Evolutionary conservation across 495 filamentous ascomycete genomes (phyloP), one percentile per base, ranked within the genome.

Genomic region (Evansstolkia leycettana): DNA sequence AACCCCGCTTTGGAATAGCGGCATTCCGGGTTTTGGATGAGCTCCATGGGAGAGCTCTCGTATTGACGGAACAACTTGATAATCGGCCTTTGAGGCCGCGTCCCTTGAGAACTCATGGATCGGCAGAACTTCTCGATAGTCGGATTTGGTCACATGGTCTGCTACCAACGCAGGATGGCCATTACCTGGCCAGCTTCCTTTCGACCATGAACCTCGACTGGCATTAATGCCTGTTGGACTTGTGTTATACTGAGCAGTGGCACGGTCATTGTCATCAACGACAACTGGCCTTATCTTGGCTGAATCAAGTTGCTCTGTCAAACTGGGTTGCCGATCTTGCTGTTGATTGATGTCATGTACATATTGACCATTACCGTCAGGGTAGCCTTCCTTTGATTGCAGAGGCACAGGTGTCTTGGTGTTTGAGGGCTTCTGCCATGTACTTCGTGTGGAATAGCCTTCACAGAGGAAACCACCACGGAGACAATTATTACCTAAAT

Each of bases 391-490:
- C 60, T 90, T 94, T 6, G 85, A 88, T 55, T 92, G 84, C 17
- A 94, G 70, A 28, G 78, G 85, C 42, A 92, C 68, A 26, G 84
- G 81, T 3, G 73, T 42, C 44, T 75, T 78, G 26, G 63, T 41
- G 45, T 50, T 76, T 51, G 60, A 70, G 13, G 71, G 70, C 50
- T 79, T 78, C 38, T 76, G 70, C 82, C 82, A 89, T 56, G 65
- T 75, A 47, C 60, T 80, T 61, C 72, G 78, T 40, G 72, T 79
- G 47, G 80, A 80, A 58, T 98, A 98, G n/a, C 90, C 90, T 48
- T 86, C 82, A 52, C 90, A 98, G 16, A 86, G 65, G 56, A 95
- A 95, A 9, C 85, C 85, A 29, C 90, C 90, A 38, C 84, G 80
- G 30, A 84, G 68, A 55, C 90, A 98, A 52, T 98, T 98, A 52